Base-by-base conservation (phyloP, 2,329 filamentous ascomycete species). In the Pseudogymnoascus sp. region DNA sequence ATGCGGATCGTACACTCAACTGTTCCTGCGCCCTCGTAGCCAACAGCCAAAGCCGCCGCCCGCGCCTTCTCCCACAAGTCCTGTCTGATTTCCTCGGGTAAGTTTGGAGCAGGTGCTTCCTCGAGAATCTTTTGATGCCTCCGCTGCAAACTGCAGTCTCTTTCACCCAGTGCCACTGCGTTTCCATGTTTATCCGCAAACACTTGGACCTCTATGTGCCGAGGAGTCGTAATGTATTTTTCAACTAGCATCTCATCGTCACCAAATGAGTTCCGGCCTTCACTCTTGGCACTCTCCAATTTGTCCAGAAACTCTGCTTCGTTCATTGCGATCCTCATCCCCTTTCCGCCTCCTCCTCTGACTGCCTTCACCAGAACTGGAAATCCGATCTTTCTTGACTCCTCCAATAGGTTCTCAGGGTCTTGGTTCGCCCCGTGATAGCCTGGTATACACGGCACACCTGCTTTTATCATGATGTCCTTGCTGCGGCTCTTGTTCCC, bases 401-500 rank as follows among this genome's bases (percentile, higher is more conserved):
- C 86, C 8, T 80, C 77, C 63, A 91, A 73, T 26, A 88, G 74
- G 68, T 84, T 76, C 63, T 78, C 75, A 57, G 83, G 80, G 60
- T 88, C 85, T 77, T 99, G 95, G 62, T 96, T 90, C 1, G 81
- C 71, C 16, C 95, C 95, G 74, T 97, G 95, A 72, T 99, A 99
- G 0, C 95, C 95, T 0, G 95, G 95, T 60, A 99, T 95, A 71
- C 95, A 97, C 4, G 93, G 93, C 3, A 99, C 95, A 7, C 92
- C 91, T n/a, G 95, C 93, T 4, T 86, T 86, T 36, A 85, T 91
- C 95, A 99, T 97, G 73, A 99, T 97, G 73, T 96, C 90, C 76
- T 99, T 99, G 62, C 90, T 95, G 65, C 89, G 83, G 63, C 88
- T 92, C 79, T 97, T 96, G 78, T 96, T 91, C 60, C 93, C 93